A percentile compares a stretch with the other conserved stretches of the same genome.
These are phyloP conservation scores for Neurospora terricola DNA, from an alignment of 495 filamentous ascomycete genomes.

Conservation along the genomic window DNA sequence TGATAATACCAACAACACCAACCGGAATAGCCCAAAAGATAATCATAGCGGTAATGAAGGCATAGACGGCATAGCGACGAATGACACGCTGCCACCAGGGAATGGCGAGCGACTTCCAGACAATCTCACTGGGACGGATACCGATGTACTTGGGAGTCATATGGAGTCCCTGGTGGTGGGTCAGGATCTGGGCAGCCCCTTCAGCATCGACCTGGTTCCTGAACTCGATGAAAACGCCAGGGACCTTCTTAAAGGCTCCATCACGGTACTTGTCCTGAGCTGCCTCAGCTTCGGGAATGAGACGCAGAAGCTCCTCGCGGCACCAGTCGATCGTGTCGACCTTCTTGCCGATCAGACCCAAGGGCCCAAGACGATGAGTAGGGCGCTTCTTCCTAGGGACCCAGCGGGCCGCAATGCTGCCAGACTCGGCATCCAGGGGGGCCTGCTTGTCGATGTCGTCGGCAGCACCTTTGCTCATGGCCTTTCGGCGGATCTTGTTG, in stretches of 20 bases:
- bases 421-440: slow-evolving; percentile 50
- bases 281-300: slow-evolving; percentile 70
- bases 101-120: slow-evolving; percentile 82
- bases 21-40: slow-evolving; percentile 96
- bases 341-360: slow-evolving; percentile 79
- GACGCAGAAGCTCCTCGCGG: slow-evolving; percentile 66
- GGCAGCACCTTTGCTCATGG: slow-evolving; percentile 56
- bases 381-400: slow-evolving; percentile 73
- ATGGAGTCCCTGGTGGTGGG: slow-evolving; percentile 81
- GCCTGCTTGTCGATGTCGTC: slow-evolving; percentile 36
- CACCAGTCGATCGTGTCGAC: slow-evolving; percentile 94
- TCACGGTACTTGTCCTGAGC: slow-evolving; percentile 63
- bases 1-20: slow-evolving; percentile 73
- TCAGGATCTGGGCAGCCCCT: slow-evolving; percentile 71
- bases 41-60: slow-evolving; percentile 67
- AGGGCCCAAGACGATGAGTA: slow-evolving; percentile 66
- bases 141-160: slow-evolving; percentile 91
- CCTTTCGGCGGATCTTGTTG: slow-evolving; percentile 65
- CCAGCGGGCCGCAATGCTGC: slow-evolving; percentile 71
- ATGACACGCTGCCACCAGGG: slow-evolving; percentile 80
- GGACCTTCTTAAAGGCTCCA: slow-evolving; percentile 57
- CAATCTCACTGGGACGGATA: slow-evolving; percentile 71
- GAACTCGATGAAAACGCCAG: slow-evolving; percentile 87
- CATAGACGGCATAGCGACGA: slow-evolving; percentile 57
- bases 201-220: slow-evolving; percentile 72